Conservation (phyloP, 2,329 filamentous ascomycete genomes). For the Talaromyces sp. region DNA sequence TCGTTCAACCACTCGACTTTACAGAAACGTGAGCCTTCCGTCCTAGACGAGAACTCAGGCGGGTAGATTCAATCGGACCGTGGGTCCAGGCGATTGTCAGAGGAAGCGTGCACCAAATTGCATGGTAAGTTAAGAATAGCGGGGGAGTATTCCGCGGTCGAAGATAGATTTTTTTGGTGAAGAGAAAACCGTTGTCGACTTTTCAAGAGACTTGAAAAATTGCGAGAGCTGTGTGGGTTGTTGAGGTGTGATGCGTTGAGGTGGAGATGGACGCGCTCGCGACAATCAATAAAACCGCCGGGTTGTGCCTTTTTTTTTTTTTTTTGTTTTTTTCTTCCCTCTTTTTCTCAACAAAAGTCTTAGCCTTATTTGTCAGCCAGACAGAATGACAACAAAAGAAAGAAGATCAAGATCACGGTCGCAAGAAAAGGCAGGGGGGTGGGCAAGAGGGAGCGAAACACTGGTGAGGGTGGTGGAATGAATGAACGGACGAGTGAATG, state of each 20-base stretch:
- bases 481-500: neutral
- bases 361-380: neutral
- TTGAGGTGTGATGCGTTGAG: neutral
- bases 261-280: neutral
- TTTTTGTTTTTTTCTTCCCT: neutral
- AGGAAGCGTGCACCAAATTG: conserved; percentile 10
- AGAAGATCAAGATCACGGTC: neutral
- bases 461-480: neutral
- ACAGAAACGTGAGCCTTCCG: neutral
- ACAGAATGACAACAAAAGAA: neutral
- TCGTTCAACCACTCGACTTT: neutral
- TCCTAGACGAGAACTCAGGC: neutral
- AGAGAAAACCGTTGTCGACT: neutral
- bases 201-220: neutral
- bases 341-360: neutral
- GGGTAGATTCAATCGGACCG: conserved; percentile 3
- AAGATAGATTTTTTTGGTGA: neutral
- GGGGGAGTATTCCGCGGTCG: neutral
- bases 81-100: conserved; percentile 9
- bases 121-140: conserved; percentile 8
- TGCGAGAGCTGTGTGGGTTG: neutral
- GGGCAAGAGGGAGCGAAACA: neutral
- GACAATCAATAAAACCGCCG: neutral
- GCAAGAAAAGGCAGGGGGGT: neutral
- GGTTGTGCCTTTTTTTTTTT: neutral